phyloP scores from a whole-genome alignment of 2,329 filamentous ascomycete species.

The Colletotrichum truncatum region DNA sequence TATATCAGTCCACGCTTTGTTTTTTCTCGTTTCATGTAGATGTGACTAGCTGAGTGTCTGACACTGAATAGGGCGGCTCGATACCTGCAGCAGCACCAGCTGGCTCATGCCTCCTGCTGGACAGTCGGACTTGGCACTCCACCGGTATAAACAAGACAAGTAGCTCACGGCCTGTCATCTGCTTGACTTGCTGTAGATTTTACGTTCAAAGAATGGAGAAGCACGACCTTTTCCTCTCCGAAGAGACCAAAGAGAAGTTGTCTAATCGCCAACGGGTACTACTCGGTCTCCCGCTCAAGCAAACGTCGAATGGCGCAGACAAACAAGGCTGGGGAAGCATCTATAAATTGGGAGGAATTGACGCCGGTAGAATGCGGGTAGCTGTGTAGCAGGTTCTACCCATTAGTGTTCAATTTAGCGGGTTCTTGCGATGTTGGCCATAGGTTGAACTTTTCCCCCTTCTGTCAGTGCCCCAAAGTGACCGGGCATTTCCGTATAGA shows the following conservation, averaged over 20 bases:
- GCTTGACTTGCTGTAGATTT: not conserved
- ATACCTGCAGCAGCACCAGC: constrained; percentile 8
- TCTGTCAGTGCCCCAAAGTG: not conserved
- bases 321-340: not conserved
- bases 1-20: not conserved
- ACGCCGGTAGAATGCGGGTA: not conserved
- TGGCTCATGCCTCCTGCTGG: not conserved
- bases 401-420: not conserved
- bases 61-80: not conserved
- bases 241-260: not conserved
- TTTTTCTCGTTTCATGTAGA: not conserved
- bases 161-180: not conserved
- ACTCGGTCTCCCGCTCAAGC: not conserved
- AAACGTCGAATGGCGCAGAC: not conserved
- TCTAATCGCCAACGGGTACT: not conserved
- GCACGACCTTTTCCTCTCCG: not conserved
- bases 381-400: not conserved
- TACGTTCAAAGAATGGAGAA: constrained; percentile 1
- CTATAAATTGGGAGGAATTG: not conserved
- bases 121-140: constrained; percentile 14
- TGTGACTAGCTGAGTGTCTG: not conserved
- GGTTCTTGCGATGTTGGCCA: not conserved
- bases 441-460: too few species aligned
- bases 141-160: constrained; percentile 1
- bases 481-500: not conserved